Evolutionary conservation across 1,139 yeast species (phyloP).

Genomic region (Hemisphaericaspora xylanilytica): DNA sequence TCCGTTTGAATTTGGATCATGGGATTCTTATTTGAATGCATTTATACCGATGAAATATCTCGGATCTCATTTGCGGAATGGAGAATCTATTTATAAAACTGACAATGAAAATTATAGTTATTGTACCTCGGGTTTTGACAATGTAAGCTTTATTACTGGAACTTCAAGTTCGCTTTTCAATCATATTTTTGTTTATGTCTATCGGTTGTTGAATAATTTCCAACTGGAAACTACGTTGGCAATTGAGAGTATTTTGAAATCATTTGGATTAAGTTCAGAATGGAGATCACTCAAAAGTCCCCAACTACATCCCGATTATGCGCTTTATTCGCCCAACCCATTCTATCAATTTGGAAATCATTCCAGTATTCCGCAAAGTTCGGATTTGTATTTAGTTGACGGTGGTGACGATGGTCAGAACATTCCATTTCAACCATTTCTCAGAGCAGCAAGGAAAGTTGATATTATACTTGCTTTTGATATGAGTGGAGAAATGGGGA

Average conservation of each 20-base stretch:
- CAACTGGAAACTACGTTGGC: slow-evolving; percentile 41
- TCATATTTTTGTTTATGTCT: slow-evolving; percentile 47
- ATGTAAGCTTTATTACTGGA: slow-evolving; percentile 70
- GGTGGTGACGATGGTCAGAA: slow-evolving; percentile 49
- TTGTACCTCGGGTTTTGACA: slow-evolving; percentile 64
- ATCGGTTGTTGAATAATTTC: slow-evolving; percentile 39
- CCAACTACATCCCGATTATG: slow-evolving; percentile 57
- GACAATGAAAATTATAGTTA: slow-evolving; percentile 23
- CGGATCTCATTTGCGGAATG: slow-evolving; percentile 49
- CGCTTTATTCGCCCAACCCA: slow-evolving; percentile 75
- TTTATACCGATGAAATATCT: slow-evolving; percentile 53
- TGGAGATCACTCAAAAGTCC: slow-evolving; percentile 22
- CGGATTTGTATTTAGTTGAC: slow-evolving; percentile 36
- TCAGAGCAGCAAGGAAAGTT: slow-evolving; percentile 27
- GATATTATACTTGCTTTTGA: slow-evolving; percentile 40
- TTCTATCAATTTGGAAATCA: slow-evolving; percentile 37
- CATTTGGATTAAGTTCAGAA: slow-evolving; percentile 45
- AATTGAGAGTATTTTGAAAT: slow-evolving; percentile 40
- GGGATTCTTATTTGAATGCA: slow-evolving; percentile 52
- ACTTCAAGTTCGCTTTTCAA: slow-evolving; percentile 73
- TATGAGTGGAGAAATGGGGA: slow-evolving; percentile 36
- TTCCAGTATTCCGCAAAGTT: slow-evolving; percentile 14
- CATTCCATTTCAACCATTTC: slow-evolving; percentile 40
- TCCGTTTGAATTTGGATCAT: slow-evolving; percentile 71
- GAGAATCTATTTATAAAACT: slow-evolving; percentile 18